Base-by-base conservation (phyloP, 108 stramenopile genomes). In the Poteriospumella lacustris region DNA sequence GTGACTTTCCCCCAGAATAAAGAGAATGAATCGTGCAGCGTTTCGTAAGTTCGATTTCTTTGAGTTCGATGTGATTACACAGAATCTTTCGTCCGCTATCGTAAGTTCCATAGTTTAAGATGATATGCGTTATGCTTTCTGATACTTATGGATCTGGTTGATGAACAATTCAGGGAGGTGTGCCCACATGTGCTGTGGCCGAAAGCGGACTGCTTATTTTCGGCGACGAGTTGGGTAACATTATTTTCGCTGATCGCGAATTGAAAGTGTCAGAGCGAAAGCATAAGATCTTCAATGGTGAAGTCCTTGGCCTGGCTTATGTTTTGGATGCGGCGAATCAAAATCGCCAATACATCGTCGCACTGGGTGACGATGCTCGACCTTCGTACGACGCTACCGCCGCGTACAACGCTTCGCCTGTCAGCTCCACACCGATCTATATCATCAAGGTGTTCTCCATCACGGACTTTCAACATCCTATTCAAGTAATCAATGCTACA, bases 181-280 rank as follows among this genome's bases (percentile, higher is more conserved):
- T 31, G 5, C 70, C 70, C 28, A 73, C 70, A 34, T 73, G 70
- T 73, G 70, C 70, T 5, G 70, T 56, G 15, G 70, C 70, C 3
- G 70, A 73, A 33, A 34, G 70, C 36, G 70, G 70, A 5, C 26
- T 73, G 47, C 33, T 73, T 12, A 29, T 73, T 9, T 73, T 73
- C 36, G 70, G 70, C 28, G 70, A 73, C 24, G 36, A 26, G 3
- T 33, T 12, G 5, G 70, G 70, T 33, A 42, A 73, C 24, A 73
- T 73, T 38, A 52, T 15, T 19, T 29, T 73, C 9, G 12, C 70
- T 12, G 70, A 73, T 73, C 43, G 70, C 9, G 31, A 73, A 26
- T 73, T 73, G 9, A 36, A 38, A 33, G 41, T 73, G 31, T 12
- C 31, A 31, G 47, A 44, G 36, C 15, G 41, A 33, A 5, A 19